Evolutionary conservation across 495 filamentous ascomycete species (phyloP).

Genomic region (Letharia lupina): DNA sequence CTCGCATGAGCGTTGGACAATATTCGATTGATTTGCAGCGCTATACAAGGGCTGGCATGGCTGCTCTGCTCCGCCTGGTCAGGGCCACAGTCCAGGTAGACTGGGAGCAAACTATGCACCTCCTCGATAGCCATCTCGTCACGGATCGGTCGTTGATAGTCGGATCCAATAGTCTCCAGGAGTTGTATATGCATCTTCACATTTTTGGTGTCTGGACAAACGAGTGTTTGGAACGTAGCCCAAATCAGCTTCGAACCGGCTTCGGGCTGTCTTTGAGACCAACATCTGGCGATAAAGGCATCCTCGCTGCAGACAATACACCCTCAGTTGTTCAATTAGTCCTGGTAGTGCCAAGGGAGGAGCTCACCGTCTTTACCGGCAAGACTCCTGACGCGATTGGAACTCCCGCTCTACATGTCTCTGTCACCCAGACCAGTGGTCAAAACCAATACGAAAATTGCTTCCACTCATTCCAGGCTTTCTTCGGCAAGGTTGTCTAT

Average conservation of each 20-base stretch:
- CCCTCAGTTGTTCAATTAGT: conserved; percentile 13
- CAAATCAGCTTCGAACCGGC: not conserved
- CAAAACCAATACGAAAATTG: conserved; percentile 5
- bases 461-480: conserved; percentile 13
- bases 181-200: conserved; percentile 26
- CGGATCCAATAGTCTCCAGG: conserved; percentile 27
- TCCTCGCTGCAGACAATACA: conserved; percentile 5
- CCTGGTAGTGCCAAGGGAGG: conserved; percentile 11
- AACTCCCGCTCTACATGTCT: conserved; percentile 13
- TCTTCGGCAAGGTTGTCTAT: conserved; percentile 9
- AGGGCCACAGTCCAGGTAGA: conserved; percentile 25
- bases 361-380: conserved; percentile 10
- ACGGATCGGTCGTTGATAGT: conserved; percentile 24
- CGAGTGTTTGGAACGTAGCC: not conserved
- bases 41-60: conserved; percentile 39
- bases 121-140: conserved; percentile 26
- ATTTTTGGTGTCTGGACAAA: conserved; percentile 27
- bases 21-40: conserved; percentile 14
- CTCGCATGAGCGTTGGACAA: not conserved
- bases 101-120: conserved; percentile 30
- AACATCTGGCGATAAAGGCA: not conserved
- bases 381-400: conserved; percentile 2
- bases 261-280: not conserved
- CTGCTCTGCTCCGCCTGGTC: conserved; percentile 29
- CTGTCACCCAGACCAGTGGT: conserved; percentile 2